Percentiles rank a stretch among this genome's conserved stretches.
These are phyloP conservation scores for Penicillium sp. DNA, from an alignment of 2,329 filamentous ascomycete genomes.

Conservation along the genomic window DNA sequence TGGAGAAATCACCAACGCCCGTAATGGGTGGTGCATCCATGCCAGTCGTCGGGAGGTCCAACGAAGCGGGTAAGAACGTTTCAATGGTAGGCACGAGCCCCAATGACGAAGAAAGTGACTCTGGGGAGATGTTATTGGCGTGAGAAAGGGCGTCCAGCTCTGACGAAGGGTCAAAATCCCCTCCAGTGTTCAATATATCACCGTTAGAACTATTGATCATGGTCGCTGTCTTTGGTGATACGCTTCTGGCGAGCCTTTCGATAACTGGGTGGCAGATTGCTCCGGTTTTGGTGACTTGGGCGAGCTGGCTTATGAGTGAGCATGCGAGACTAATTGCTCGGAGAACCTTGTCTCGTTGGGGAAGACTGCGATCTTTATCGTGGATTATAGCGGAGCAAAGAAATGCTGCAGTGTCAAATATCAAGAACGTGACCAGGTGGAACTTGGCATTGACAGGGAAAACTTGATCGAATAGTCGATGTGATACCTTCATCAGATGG, in stretches of 20 bases:
- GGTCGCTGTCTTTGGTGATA: conserved; percentile 13
- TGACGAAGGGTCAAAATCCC: neutral
- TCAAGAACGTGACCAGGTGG: conserved; percentile 54
- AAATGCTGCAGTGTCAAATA: conserved; percentile 58
- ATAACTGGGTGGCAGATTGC: conserved; percentile 30
- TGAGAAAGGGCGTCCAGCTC: conserved; percentile 1
- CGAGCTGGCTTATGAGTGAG: conserved; percentile 35
- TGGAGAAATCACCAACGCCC: conserved; percentile 18
- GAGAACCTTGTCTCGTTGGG: conserved; percentile 47
- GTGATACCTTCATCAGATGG: conserved; percentile 47
- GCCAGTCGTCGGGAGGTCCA: conserved; percentile 7
- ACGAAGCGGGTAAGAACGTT: conserved; percentile 11
- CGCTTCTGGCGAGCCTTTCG: conserved; percentile 21
- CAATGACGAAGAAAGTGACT: conserved; percentile 1
- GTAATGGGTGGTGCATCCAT: conserved; percentile 13
- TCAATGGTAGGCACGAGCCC: conserved; percentile 4
- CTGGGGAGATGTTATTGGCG: conserved; percentile 3
- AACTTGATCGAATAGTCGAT: conserved; percentile 46
- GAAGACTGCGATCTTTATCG: conserved; percentile 49
- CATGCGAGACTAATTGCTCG: conserved; percentile 45
- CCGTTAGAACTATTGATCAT: neutral
- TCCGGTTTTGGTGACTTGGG: conserved; percentile 26
- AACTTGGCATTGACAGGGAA: conserved; percentile 54
- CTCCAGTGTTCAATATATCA: neutral
- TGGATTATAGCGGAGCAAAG: conserved; percentile 58